phyloP scores from a whole-genome alignment of 768 basidiomycete genomes.

The Cystobasidiopsis lactophilus region DNA sequence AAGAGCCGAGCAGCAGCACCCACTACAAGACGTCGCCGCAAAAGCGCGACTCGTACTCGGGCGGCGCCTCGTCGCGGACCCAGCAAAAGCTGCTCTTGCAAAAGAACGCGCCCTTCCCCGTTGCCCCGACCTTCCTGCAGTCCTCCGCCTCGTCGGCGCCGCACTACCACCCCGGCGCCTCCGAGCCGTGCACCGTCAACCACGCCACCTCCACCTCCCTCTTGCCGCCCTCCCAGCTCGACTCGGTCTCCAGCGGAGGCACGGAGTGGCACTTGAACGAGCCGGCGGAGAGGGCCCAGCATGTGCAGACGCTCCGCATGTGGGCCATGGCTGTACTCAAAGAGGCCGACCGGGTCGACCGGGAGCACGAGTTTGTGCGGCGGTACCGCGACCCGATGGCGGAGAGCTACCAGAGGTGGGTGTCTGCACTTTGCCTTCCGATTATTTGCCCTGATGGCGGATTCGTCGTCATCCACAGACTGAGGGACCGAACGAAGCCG shows the following conservation, averaged over 20 bases:
- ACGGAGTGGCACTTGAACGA: background rate
- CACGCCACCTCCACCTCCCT: background rate
- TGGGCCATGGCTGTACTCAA: background rate
- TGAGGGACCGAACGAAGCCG: too few relatives aligned
- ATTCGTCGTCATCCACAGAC: too few relatives aligned
- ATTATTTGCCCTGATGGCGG: too few relatives aligned
- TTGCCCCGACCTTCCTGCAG: too few relatives aligned
- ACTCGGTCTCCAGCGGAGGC: background rate
- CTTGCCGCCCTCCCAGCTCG: background rate
- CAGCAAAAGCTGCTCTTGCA: background rate
- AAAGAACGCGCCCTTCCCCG: background rate
- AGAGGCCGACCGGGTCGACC: background rate
- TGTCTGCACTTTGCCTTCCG: background rate
- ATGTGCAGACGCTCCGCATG: background rate
- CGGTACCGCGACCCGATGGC: background rate
- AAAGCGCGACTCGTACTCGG: background rate
- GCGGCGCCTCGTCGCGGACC: background rate
- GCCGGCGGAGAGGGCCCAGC: background rate
- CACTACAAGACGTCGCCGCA: background rate
- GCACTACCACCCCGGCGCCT: too few relatives aligned
- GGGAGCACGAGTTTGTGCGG: background rate
- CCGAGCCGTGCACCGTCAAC: background rate
- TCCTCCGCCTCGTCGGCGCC: background rate
- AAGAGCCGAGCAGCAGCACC: too few relatives aligned
- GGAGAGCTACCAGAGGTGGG: background rate